Evolutionary conservation across 352 stramenopile species (phyloP).

Genomic region (Pythium folliculosum): DNA sequence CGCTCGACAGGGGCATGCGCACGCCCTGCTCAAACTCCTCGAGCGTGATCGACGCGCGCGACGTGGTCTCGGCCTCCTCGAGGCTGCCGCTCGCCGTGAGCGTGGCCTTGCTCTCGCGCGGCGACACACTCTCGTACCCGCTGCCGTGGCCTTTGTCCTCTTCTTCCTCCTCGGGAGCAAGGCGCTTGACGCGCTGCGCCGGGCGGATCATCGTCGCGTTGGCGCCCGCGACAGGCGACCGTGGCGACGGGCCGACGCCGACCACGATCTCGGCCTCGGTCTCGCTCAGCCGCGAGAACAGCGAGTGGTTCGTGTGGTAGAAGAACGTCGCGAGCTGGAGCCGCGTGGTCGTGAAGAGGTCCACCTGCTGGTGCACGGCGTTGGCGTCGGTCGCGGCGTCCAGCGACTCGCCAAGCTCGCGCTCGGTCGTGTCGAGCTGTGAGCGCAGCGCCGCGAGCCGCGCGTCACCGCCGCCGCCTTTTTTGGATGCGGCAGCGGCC

Average conservation of each 20-base stretch:
- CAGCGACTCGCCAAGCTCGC: conserved; percentile 42
- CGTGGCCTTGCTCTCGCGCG: conserved; percentile 21
- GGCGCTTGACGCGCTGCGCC: background rate
- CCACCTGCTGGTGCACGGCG: conserved; percentile 35
- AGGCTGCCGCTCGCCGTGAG: conserved; percentile 5
- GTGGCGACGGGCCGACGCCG: conserved; percentile 22
- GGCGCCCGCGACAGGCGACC: conserved; percentile 13
- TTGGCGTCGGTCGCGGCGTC: conserved; percentile 41
- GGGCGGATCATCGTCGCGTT: conserved; percentile 5
- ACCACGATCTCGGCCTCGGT: conserved; percentile 62
- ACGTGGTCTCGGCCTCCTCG: background rate
- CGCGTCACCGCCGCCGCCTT: conserved; percentile 23
- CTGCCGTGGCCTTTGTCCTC: conserved; percentile 6
- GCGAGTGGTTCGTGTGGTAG: conserved; percentile 55
- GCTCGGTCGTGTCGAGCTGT: conserved; percentile 42
- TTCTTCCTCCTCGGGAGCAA: background rate
- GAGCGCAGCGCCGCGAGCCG: conserved; percentile 43
- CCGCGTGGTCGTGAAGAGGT: conserved; percentile 69
- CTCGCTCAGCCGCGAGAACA: conserved; percentile 49
- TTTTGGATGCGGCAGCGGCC: conserved; percentile 14
- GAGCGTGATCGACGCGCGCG: conserved; percentile 40
- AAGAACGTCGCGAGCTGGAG: conserved; percentile 81
- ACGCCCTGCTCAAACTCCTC: conserved; percentile 64
- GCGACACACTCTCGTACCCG: background rate
- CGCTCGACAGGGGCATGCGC: conserved; percentile 18